Conservation (phyloP, 306 rosid species). For the Notholithocarpus densiflorus region DNA sequence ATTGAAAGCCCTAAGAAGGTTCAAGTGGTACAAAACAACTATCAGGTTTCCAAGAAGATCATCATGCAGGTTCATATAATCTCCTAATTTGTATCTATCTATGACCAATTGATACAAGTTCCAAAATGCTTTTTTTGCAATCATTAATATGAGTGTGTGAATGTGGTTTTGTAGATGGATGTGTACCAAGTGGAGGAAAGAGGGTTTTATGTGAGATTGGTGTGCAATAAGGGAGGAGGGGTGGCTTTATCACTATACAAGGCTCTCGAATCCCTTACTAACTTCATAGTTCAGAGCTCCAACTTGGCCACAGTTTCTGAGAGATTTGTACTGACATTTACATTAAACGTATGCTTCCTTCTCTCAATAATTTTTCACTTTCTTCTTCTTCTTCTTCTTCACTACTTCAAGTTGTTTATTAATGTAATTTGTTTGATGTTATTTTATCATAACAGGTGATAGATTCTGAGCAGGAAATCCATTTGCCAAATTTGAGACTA, state of each 20-base stretch:
- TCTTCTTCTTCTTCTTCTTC: background rate
- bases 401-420: background rate
- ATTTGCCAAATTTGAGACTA: slow-evolving; percentile 77
- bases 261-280: slow-evolving; percentile 70
- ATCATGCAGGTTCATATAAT: slow-evolving; percentile 50
- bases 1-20: slow-evolving; percentile 23
- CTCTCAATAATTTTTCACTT: background rate
- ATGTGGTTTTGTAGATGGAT: slow-evolving; percentile 48
- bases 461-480: slow-evolving; percentile 52
- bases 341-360: slow-evolving; percentile 46
- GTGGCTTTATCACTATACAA: slow-evolving; percentile 62
- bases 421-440: background rate
- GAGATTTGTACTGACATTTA: slow-evolving; percentile 56
- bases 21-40: slow-evolving; percentile 23
- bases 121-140: too few relatives aligned
- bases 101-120: too few relatives aligned
- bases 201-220: slow-evolving; percentile 65
- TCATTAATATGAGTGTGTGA: background rate
- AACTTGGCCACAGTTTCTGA: slow-evolving; percentile 60
- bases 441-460: slow-evolving; percentile 46
- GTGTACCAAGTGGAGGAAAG: slow-evolving; percentile 83
- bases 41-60: slow-evolving; percentile 43
- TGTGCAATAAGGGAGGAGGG: slow-evolving; percentile 60
- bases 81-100: background rate
- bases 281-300: slow-evolving; percentile 63